A percentile compares a stretch with the other conserved stretches of the same genome.
Conservation (phyloP, 1,284 basidiomycete species). For the Veloporphyrellus conicus region DNA sequence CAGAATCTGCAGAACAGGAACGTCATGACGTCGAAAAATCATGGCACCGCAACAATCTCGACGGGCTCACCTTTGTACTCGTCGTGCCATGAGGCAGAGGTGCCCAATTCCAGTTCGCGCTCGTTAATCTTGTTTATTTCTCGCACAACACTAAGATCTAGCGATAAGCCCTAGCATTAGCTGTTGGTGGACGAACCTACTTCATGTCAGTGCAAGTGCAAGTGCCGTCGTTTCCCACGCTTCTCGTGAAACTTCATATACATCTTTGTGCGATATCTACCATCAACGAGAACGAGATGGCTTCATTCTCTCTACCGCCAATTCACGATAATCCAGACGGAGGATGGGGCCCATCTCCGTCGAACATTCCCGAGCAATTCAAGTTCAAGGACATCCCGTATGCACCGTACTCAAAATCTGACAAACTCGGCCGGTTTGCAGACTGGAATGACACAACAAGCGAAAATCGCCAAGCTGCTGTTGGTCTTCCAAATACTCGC, state of each 20-base stretch:
- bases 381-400: constrained; percentile 92
- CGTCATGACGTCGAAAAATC: constrained; percentile 8
- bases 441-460: constrained; percentile 88
- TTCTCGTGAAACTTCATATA: constrained; percentile 19
- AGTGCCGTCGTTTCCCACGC: constrained; percentile 45
- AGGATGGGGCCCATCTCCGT: constrained; percentile 76
- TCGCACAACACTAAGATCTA: constrained; percentile 68
- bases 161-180: constrained; percentile 12
- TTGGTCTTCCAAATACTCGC: constrained; percentile 48
- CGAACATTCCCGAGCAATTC: constrained; percentile 72
- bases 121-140: constrained; percentile 95
- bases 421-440: constrained; percentile 96
- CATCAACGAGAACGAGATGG: constrained; percentile 42
- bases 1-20: constrained; percentile 64
- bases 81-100: constrained; percentile 88
- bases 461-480: constrained; percentile 57
- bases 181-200: constrained; percentile 40
- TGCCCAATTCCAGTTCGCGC: constrained; percentile 81
- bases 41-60: background rate
- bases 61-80: constrained; percentile 76
- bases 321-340: constrained; percentile 81
- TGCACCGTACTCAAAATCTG: constrained; percentile 95
- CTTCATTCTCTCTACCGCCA: constrained; percentile 70
- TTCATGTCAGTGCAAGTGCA: constrained; percentile 50
- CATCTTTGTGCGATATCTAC: constrained; percentile 5